phyloP scores from a whole-genome alignment of 441 rosid species.

The Adansonia madagascariensis region DNA sequence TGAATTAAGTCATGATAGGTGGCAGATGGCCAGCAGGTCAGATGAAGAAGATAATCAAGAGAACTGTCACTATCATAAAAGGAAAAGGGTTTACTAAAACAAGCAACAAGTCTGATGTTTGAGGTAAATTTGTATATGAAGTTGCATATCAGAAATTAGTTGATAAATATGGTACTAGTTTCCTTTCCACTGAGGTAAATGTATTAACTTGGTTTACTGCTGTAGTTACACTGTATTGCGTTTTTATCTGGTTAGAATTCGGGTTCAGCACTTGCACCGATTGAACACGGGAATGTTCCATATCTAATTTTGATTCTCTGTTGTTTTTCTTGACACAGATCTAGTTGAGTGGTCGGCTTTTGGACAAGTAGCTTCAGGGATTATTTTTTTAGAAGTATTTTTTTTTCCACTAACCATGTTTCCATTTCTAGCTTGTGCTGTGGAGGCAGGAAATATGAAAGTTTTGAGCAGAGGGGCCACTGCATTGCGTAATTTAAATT shows the following conservation, averaged over 20 bases:
- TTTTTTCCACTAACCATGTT: slow-evolving; percentile 38
- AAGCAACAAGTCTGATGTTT: slow-evolving; percentile 34
- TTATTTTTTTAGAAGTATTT: slow-evolving; percentile 23
- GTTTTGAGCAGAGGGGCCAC: slow-evolving; percentile 34
- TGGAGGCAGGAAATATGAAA: slow-evolving; percentile 37
- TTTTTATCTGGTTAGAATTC: slow-evolving; percentile 19
- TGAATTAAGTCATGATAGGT: slow-evolving; percentile 41
- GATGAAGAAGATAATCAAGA: slow-evolving; percentile 33
- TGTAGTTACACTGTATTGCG: neutral
- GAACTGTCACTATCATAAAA: slow-evolving; percentile 25
- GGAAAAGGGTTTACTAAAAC: slow-evolving; percentile 37
- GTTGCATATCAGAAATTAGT: slow-evolving; percentile 37
- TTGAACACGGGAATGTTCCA: slow-evolving; percentile 18
- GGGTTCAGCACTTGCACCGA: slow-evolving; percentile 33
- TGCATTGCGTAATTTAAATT: slow-evolving; percentile 33
- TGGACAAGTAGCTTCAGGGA: slow-evolving; percentile 41
- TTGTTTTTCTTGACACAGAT: slow-evolving; percentile 51
- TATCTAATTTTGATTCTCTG: slow-evolving; percentile 39
- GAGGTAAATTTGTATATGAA: slow-evolving; percentile 54
- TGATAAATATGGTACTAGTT: slow-evolving; percentile 36
- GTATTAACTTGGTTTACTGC: slow-evolving; percentile 33
- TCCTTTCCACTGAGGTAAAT: slow-evolving; percentile 35
- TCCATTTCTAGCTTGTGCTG: slow-evolving; percentile 41
- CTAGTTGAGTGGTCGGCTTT: slow-evolving; percentile 39
- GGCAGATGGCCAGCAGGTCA: slow-evolving; percentile 46